Conservation (phyloP, 2,329 filamentous ascomycete species). For the Pseudocercospora cruenta region DNA sequence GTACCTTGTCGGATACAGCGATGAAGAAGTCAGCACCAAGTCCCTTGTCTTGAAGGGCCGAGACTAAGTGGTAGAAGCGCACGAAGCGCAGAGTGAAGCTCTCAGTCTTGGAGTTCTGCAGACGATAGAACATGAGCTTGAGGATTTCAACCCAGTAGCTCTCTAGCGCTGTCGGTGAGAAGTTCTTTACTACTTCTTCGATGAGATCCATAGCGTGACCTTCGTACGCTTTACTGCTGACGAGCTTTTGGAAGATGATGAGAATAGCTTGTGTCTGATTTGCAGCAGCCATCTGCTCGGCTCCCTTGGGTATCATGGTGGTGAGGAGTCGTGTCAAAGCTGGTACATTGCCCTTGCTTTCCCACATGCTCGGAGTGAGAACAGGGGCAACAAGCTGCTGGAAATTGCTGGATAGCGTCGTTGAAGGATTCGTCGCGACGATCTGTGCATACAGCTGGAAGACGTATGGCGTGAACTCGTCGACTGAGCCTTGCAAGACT, state of each 20-base stretch:
- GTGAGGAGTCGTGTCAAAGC: constrained; percentile 83
- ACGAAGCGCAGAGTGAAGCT: constrained; percentile 85
- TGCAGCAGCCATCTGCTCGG: constrained; percentile 71
- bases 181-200: constrained; percentile 74
- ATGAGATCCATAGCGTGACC: constrained; percentile 86
- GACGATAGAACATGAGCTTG: constrained; percentile 74
- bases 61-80: constrained; percentile 91
- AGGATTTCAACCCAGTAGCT: constrained; percentile 80
- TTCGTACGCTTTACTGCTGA: constrained; percentile 82
- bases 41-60: constrained; percentile 76
- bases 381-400: constrained; percentile 76
- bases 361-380: constrained; percentile 83
- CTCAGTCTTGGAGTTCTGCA: constrained; percentile 76
- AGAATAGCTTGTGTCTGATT: constrained; percentile 85
- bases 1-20: constrained; percentile 77
- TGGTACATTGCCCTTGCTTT: constrained; percentile 88
- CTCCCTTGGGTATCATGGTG: constrained; percentile 78
- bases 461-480: constrained; percentile 94
- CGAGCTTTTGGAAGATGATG: constrained; percentile 92
- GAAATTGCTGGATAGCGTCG: constrained; percentile 79
- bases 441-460: constrained; percentile 94
- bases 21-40: constrained; percentile 93
- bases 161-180: constrained; percentile 74
- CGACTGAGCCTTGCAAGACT: constrained; percentile 79
- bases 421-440: constrained; percentile 80